Conservation (phyloP, 345 rosid species). For the Sonneratia alba region DNA sequence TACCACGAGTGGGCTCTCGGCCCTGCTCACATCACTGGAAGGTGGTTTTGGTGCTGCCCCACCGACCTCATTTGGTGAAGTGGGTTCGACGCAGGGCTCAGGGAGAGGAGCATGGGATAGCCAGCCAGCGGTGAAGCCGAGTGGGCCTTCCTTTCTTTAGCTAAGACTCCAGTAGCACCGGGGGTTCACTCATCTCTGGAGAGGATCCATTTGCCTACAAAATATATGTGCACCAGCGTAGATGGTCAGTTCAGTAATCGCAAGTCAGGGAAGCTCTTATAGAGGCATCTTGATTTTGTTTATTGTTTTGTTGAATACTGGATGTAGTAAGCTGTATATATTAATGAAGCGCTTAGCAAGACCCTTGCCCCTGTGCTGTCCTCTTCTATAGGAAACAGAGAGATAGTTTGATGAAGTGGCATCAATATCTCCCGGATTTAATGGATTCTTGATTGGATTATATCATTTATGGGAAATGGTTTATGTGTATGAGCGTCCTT, state of each 20-base stretch:
- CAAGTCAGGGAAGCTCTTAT: background rate
- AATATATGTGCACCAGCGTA: too few species aligned
- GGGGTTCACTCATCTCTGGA: too few species aligned
- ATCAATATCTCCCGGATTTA: too few species aligned
- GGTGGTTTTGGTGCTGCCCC: slow-evolving; percentile 29
- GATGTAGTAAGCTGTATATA: background rate
- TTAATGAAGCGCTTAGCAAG: too few species aligned
- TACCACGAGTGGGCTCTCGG: slow-evolving; percentile 30
- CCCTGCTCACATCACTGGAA: slow-evolving; percentile 36
- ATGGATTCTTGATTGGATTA: too few species aligned
- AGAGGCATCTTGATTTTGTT: background rate
- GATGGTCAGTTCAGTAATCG: too few species aligned
- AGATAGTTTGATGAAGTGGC: too few species aligned
- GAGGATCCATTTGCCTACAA: too few species aligned
- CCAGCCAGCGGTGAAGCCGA: slow-evolving; percentile 23
- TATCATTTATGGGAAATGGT: too few species aligned
- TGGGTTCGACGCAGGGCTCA: slow-evolving; percentile 1
- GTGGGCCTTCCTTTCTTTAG: slow-evolving; percentile 18
- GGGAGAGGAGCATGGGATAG: slow-evolving; percentile 33
- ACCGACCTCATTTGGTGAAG: slow-evolving; percentile 22
- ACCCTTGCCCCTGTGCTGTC: too few species aligned
- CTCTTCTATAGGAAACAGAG: too few species aligned
- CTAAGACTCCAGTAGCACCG: background rate
- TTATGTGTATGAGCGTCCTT: too few species aligned
- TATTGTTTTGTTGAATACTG: background rate